Percentiles rank a stretch among this genome's conserved stretches.
phyloP scores from a whole-genome alignment of 2,329 filamentous ascomycete species.

The Calonectria pseudoreteaudii region DNA sequence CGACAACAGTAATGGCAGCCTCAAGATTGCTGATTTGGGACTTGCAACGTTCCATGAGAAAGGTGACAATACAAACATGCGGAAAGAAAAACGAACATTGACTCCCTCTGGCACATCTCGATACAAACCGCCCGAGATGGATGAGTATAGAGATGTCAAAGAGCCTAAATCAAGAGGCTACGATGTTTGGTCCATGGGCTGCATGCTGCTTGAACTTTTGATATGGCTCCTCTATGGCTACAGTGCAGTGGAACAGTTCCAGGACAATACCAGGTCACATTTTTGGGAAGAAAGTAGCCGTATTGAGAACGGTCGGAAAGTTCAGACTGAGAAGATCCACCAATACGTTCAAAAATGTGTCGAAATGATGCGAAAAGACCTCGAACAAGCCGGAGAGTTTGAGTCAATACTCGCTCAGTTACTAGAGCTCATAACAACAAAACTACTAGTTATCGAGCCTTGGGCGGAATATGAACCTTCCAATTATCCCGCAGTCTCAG shows the following conservation, averaged over 20 bases:
- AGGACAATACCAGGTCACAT: no score
- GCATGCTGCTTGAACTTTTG: background rate
- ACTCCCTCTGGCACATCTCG: background rate
- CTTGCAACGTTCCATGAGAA: background rate
- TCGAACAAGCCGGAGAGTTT: no score
- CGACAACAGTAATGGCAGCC: background rate
- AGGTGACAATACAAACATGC: background rate
- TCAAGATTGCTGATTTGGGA: slow-evolving; percentile 1
- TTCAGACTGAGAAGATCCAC: no score
- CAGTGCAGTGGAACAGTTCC: background rate
- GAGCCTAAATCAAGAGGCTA: background rate
- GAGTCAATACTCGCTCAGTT: no score
- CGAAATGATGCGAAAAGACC: no score
- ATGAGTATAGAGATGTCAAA: background rate
- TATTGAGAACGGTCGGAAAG: no score
- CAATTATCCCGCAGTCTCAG: no score
- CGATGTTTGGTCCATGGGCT: slow-evolving; percentile 13
- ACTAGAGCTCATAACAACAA: no score
- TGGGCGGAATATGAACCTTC: no score
- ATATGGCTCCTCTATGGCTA: background rate
- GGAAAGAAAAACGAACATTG: background rate
- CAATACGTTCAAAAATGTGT: no score
- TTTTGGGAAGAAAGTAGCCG: no score
- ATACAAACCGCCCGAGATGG: background rate
- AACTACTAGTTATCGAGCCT: no score